A percentile compares a stretch with the other conserved stretches of the same genome.
phyloP scores from a whole-genome alignment of 331 rosid species.

The Saraca asoca region DNA sequence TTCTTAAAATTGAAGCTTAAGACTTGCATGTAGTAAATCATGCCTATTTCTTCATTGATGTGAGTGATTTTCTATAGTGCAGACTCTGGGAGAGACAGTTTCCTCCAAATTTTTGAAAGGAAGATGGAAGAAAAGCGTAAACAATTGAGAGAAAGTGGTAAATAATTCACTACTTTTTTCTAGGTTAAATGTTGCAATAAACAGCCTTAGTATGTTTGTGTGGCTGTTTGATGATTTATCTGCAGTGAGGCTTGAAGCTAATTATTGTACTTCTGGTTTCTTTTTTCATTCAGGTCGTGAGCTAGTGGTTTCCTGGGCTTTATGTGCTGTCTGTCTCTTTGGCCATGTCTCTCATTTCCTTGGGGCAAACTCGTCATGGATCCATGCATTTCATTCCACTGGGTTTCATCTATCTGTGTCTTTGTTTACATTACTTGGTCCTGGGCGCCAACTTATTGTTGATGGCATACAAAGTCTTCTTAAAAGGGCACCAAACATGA shows the following conservation, averaged over 20 bases:
- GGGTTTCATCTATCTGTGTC: slow-evolving; percentile 86
- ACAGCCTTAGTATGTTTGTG: slow-evolving; percentile 27
- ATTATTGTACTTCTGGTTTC: slow-evolving; percentile 34
- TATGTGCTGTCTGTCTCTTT: slow-evolving; percentile 91
- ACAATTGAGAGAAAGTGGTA: slow-evolving; percentile 85
- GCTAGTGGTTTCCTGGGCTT: slow-evolving; percentile 93
- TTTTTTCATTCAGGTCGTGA: slow-evolving; percentile 61
- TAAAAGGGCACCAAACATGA: slow-evolving; percentile 90
- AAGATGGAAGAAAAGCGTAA: slow-evolving; percentile 86
- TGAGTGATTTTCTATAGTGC: slow-evolving; percentile 51
- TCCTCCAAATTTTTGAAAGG: slow-evolving; percentile 76
- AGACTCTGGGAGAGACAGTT: slow-evolving; percentile 74
- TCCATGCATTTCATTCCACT: slow-evolving; percentile 75
- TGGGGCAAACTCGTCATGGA: slow-evolving; percentile 84
- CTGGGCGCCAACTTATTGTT: slow-evolving; percentile 87
- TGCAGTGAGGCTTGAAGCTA: slow-evolving; percentile 36
- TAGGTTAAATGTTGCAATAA: slow-evolving; percentile 31
- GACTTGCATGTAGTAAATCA: too few relatives aligned
- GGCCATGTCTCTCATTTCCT: slow-evolving; percentile 92
- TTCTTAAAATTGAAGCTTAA: too few relatives aligned
- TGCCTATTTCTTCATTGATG: not conserved
- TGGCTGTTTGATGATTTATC: slow-evolving; percentile 32
- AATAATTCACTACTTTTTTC: slow-evolving; percentile 33
- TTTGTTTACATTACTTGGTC: slow-evolving; percentile 90
- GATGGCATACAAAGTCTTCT: slow-evolving; percentile 89